phyloP scores from a whole-genome alignment of 306 rosid species.

The Quercus parvula region DNA sequence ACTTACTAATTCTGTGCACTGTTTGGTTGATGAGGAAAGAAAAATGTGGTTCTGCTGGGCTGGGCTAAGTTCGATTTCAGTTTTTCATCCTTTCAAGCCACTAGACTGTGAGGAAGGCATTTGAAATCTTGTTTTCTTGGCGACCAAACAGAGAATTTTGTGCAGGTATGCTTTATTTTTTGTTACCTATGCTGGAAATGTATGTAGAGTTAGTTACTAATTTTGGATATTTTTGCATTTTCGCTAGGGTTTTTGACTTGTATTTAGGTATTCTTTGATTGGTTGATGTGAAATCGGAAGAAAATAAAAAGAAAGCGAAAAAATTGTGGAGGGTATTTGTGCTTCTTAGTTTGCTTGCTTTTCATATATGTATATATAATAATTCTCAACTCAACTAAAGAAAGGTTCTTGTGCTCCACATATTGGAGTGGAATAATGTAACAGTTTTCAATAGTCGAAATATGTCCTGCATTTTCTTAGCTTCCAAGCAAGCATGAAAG shows the following conservation, averaged over 20 bases:
- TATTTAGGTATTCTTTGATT: background rate
- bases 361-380: background rate
- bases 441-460: background rate
- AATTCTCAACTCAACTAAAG: conserved; percentile 11
- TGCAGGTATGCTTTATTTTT: background rate
- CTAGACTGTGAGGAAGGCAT: background rate
- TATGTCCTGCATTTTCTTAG: background rate
- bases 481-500: background rate
- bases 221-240: background rate
- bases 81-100: background rate
- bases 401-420: conserved; percentile 13
- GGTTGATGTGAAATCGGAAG: background rate
- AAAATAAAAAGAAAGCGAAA: conserved; percentile 1
- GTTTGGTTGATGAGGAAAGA: conserved; percentile 24
- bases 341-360: background rate
- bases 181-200: background rate
- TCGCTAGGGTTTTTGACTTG: background rate
- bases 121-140: background rate
- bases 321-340: conserved; percentile 24
- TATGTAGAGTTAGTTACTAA: background rate
- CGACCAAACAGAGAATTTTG: background rate
- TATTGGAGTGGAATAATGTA: background rate
- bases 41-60: background rate
- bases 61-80: background rate
- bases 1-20: background rate